Evolutionary conservation across 352 stramenopile genomes (phyloP), one percentile per base, ranked within the genome.

Genomic region (Aphanomyces astaci): DNA sequence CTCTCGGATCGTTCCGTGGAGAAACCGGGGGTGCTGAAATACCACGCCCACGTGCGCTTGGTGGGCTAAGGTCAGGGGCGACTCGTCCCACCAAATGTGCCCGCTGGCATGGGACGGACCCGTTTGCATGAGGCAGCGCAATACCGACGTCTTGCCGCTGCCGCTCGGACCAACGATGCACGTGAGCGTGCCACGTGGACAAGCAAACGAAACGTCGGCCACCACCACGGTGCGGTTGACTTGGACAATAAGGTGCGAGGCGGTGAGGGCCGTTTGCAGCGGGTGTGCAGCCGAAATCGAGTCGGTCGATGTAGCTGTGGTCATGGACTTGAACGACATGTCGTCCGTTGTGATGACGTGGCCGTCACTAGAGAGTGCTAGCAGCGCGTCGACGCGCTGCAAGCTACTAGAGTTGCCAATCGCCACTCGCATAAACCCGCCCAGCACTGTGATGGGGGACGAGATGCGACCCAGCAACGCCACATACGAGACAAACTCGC

Each of bases 41-140:
- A 92, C 84, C 3, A 92, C 83, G 0, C 84, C 86, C 22, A 83
- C 91, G 69, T 94, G 86, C 63, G 88, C 80, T 19, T 32, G 17
- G n/a, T 65, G 56, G 19, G 30, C 39, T 7, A 19, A 32, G 25
- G 28, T 15, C 83, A 94, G 90, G 60, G 92, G 92, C 30, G 82
- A 90, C 64, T 86, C 77, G 71, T 94, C 84, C n/a, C 92, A 71
- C 36, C 84, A 84, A 43, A 94, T 94, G 57, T 77, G 84, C 30
- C 86, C 84, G 17, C 82, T 78, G 7, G 22, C 31, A 64, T 92
- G 82, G 10, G 82, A 77, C 53, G 92, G 80, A 67, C 89, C 76
- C 68, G 92, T 91, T 78, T 92, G 84, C 86, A 94, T 92, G 73
- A 94, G 72, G 71, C 84, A 93, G 51, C 83, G 79, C 49, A 94